A percentile compares a stretch with the other conserved stretches of the same genome.
phyloP scores from a whole-genome alignment of 768 basidiomycete genomes.

The Agrocybe pediades region DNA sequence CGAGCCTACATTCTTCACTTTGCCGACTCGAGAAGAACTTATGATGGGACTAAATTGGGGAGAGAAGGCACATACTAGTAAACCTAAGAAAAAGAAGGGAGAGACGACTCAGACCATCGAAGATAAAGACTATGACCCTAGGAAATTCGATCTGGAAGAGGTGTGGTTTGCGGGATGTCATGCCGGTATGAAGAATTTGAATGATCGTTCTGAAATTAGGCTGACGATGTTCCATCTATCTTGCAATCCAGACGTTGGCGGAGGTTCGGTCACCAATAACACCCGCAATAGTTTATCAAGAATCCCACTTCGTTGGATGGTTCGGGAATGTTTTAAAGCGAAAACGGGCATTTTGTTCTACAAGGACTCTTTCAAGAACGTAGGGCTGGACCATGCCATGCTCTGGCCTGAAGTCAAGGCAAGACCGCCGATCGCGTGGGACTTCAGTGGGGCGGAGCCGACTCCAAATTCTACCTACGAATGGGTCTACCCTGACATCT shows the following conservation, averaged over 20 bases:
- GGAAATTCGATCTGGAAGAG: conserved; percentile 17
- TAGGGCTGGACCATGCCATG: conserved; percentile 39
- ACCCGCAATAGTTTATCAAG: conserved; percentile 44
- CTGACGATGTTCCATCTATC: background rate
- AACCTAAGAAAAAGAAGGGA: conserved; percentile 28
- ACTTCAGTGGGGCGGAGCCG: conserved; percentile 27
- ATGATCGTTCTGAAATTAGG: background rate
- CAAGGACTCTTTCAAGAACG: conserved; percentile 36
- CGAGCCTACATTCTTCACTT: conserved; percentile 23
- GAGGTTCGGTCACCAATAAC: conserved; percentile 48
- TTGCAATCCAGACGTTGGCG: conserved; percentile 51
- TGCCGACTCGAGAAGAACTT: conserved; percentile 44
- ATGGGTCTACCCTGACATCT: conserved; percentile 15
- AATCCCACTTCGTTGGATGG: conserved; percentile 67
- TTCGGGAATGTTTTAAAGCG: conserved; percentile 64
- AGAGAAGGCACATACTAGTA: conserved; percentile 16
- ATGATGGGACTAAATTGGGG: conserved; percentile 22
- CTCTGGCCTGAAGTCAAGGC: conserved; percentile 37
- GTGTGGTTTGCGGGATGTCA: conserved; percentile 45
- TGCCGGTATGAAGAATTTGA: conserved; percentile 33
- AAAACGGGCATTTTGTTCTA: conserved; percentile 63
- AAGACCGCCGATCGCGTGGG: conserved; percentile 29
- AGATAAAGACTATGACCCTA: conserved; percentile 43
- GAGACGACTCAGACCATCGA: conserved; percentile 32
- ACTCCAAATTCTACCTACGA: conserved; percentile 27